phyloP scores from a whole-genome alignment of 345 rosid genomes.

The Alliaria petiolata region DNA sequence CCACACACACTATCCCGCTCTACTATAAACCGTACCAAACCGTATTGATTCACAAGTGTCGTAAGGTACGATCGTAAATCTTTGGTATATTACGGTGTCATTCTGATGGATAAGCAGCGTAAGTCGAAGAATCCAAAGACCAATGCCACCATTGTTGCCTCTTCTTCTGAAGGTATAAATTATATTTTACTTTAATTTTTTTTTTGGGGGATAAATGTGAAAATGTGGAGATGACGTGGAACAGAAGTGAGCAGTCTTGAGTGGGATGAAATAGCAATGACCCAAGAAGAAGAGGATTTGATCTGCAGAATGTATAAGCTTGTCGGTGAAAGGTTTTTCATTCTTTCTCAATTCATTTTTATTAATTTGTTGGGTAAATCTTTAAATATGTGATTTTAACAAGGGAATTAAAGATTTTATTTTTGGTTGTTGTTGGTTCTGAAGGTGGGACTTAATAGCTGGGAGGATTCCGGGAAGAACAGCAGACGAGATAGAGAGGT shows the following conservation, averaged over 20 bases:
- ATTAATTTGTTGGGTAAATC: background rate
- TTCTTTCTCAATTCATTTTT: background rate
- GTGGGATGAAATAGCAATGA: conserved; percentile 45
- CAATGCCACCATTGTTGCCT: conserved; percentile 7
- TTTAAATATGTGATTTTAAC: background rate
- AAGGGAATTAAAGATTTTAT: background rate
- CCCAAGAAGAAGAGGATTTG: conserved; percentile 55
- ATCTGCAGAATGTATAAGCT: conserved; percentile 48
- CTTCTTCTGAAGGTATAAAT: conserved; percentile 28
- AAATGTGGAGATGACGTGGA: background rate
- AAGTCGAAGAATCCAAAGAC: conserved; percentile 29
- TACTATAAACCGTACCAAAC: background rate
- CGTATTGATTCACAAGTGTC: background rate
- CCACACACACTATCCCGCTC: background rate
- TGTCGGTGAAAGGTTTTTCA: conserved; percentile 49
- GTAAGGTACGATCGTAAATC: background rate
- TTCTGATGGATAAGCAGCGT: conserved; percentile 31
- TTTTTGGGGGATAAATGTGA: background rate
- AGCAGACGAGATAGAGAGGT: conserved; percentile 57
- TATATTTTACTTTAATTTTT: background rate
- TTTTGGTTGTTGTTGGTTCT: background rate
- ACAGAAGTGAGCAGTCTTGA: conserved; percentile 49
- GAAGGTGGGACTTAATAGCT: conserved; percentile 65
- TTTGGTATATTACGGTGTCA: background rate
- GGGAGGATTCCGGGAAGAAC: conserved; percentile 80